A percentile compares a stretch with the other conserved stretches of the same genome.
These are phyloP conservation scores for Hanseniaspora guilliermondii DNA, from an alignment of 805 yeast species.

Conservation along the genomic window DNA sequence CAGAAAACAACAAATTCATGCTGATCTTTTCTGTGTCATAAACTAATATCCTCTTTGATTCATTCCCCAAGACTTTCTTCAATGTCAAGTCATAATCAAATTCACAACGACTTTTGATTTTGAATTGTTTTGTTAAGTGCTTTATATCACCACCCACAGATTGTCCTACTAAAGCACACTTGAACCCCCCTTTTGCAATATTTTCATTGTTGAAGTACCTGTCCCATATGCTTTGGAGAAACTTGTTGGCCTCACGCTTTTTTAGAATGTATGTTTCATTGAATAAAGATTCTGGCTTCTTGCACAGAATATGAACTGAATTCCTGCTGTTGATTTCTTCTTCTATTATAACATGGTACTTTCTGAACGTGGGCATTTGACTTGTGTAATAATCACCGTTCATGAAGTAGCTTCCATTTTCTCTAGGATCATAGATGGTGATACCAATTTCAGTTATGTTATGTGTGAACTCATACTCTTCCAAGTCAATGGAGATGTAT, in stretches of 20 bases:
- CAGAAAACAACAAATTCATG: conserved; percentile 22
- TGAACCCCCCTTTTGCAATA: conserved; percentile 21
- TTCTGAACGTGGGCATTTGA: neutral
- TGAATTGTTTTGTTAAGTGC: conserved; percentile 31
- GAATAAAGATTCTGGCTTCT: conserved; percentile 37
- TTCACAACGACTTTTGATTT: neutral
- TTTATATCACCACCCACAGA: conserved; percentile 41
- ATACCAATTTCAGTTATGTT: conserved; percentile 47
- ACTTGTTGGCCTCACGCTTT: conserved; percentile 27
- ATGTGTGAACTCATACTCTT: conserved; percentile 40
- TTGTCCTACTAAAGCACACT: conserved; percentile 46
- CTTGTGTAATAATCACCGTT: conserved; percentile 18
- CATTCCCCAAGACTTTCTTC: neutral
- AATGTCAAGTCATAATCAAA: neutral
- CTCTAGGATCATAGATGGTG: conserved; percentile 43
- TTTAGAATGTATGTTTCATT: conserved; percentile 38
- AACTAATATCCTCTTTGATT: conserved; percentile 7
- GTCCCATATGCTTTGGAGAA: conserved; percentile 35
- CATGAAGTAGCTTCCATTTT: conserved; percentile 28
- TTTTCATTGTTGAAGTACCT: conserved; percentile 30
- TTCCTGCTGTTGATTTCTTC: conserved; percentile 36
- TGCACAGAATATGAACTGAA: conserved; percentile 44
- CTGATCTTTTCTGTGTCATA: conserved; percentile 43
- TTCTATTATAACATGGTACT: conserved; percentile 33
- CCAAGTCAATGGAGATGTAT: conserved; percentile 42